Evolutionary conservation across 495 filamentous ascomycete genomes (phyloP).

Genomic region (Aspergillus ellipticus): DNA sequence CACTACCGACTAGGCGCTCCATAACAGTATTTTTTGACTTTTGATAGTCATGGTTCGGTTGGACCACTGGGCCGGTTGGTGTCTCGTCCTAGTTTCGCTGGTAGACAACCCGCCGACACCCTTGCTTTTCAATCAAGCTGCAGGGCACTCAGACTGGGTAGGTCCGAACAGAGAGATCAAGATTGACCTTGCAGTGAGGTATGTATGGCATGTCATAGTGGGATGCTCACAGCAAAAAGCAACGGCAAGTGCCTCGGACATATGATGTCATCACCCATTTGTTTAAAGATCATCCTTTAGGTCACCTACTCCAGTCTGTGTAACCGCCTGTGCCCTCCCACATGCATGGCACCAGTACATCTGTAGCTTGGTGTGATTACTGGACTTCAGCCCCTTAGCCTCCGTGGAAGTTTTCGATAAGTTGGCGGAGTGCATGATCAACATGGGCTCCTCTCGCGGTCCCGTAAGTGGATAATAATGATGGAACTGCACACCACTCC

Average conservation of each 20-base stretch:
- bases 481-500: not conserved
- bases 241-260: not conserved
- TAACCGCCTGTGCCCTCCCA: not conserved
- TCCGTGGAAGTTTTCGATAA: too few species aligned
- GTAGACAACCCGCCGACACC: not conserved
- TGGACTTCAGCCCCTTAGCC: too few species aligned
- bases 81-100: too few species aligned
- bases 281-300: not conserved
- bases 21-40: not conserved
- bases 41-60: not conserved
- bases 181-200: not conserved
- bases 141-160: too few species aligned
- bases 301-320: not conserved
- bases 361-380: too few species aligned
- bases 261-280: not conserved
- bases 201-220: not conserved
- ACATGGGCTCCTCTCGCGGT: not conserved
- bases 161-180: too few species aligned
- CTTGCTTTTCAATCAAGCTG: too few species aligned
- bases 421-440: not conserved
- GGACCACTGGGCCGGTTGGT: not conserved
- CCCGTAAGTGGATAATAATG: not conserved
- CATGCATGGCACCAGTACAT: not conserved
- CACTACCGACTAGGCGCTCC: too few species aligned
- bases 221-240: not conserved